Base-by-base conservation (phyloP, 2,329 filamentous ascomycete species). In the Aspergillus carbonarius region DNA sequence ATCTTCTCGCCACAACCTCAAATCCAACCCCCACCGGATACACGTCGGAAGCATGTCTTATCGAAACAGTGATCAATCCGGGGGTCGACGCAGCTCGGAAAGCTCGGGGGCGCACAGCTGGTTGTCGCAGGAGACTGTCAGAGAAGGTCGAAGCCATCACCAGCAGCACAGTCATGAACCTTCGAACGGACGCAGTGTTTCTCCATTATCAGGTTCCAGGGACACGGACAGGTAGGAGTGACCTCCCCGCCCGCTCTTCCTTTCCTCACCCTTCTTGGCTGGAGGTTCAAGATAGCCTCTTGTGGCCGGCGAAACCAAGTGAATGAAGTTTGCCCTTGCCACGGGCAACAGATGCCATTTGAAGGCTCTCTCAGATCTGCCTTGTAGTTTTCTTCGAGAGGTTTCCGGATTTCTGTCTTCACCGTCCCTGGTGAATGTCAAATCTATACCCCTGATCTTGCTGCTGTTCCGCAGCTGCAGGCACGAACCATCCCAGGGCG, bases 111-210 rank as follows among this genome's bases (percentile, higher is more conserved):
- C 68, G 48, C 70, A 70, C 52, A 77, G 74, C 64, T 73, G 70
- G 64, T 64, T 69, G 34, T 77, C 76, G 23, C 73, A 78, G 54
- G 75, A 77, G 51, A 78, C 74, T 2, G 65, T 78, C 30, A 75
- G 65, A 55, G 71, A 72, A 25, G 63, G 63, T 49, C 68, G 64
- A 49, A 65, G 34, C 23, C 62, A 65, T 44, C 64, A 57, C 25
- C 59, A 55, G 32, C 62, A 63, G 30, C 67, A 59, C 55, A 63
- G 60, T 51, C 64, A 68, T 59, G 57, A 63, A 40, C 57, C 63
- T 42, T 57, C 65, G 37, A 65, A 67, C 53, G 68, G 65, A 65
- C 64, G 70, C 58, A 65, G 65, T 61, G 55, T 65, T n/a, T 71
- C 69, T 17, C 57, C 66, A 12, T 68, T 70, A 57, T 65, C 69